phyloP scores from a whole-genome alignment of 208 protist species.

The Phytomonas sp. region DNA sequence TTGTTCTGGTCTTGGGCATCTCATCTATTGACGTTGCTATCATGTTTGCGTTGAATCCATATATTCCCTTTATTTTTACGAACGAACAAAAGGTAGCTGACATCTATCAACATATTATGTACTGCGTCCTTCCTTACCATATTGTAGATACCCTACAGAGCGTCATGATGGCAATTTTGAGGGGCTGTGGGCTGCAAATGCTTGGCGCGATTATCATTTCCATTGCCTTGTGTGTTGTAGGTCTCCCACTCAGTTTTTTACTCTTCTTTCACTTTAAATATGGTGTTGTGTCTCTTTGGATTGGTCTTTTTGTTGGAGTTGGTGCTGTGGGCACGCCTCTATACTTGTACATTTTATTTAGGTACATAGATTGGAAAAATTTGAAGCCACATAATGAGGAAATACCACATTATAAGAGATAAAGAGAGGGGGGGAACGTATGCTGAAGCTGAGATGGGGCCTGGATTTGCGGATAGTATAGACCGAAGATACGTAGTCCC shows the following conservation, averaged over 20 bases:
- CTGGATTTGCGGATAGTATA: background rate
- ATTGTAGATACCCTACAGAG: constrained; percentile 75
- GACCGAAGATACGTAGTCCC: background rate
- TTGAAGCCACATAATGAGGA: constrained; percentile 50
- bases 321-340: constrained; percentile 28
- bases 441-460: background rate
- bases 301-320: constrained; percentile 59
- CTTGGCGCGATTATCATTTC: constrained; percentile 56
- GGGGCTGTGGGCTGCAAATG: constrained; percentile 68
- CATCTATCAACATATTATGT: constrained; percentile 52
- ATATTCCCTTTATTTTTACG: constrained; percentile 62
- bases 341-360: constrained; percentile 63
- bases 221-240: constrained; percentile 51
- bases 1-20: constrained; percentile 42
- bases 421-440: background rate
- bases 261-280: constrained; percentile 74
- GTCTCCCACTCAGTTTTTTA: constrained; percentile 51
- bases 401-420: background rate
- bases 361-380: constrained; percentile 64
- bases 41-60: constrained; percentile 30
- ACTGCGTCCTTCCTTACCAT: constrained; percentile 70
- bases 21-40: constrained; percentile 35
- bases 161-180: constrained; percentile 67
- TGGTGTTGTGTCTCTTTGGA: constrained; percentile 66
- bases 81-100: constrained; percentile 25